Evolutionary conservation across 148 eudicot species (phyloP).

Genomic region (Rhododendron henanense): DNA sequence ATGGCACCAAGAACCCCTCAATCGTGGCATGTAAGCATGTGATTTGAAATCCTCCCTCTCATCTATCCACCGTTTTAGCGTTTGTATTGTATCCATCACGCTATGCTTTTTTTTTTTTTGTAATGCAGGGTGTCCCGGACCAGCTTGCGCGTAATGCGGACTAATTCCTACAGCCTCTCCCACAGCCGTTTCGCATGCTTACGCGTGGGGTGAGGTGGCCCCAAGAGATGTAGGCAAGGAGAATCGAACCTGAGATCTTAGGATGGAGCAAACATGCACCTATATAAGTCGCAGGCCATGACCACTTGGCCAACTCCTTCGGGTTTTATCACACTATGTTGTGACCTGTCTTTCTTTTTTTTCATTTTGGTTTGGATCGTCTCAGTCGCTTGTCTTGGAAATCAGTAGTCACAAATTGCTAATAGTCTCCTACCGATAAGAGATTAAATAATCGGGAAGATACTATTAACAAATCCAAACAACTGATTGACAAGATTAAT

Average conservation of each 20-base stretch:
- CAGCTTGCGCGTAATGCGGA: no score
- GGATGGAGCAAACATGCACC: background rate
- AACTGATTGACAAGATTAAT: no score
- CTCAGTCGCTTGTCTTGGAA: no score
- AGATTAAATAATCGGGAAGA: no score
- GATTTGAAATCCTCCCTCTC: background rate
- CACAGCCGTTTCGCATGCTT: background rate
- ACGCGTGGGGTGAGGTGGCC: background rate
- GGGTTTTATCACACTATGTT: background rate
- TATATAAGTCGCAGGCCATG: no score
- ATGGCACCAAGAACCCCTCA: conserved; percentile 17
- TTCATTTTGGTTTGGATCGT: no score
- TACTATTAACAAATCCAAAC: no score
- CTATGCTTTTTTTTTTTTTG: background rate
- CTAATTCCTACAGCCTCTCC: background rate
- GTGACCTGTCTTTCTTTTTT: background rate
- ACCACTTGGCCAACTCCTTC: no score
- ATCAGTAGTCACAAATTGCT: no score
- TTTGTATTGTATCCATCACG: background rate
- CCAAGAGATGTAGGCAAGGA: no score
- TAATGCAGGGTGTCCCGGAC: background rate
- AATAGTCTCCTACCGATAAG: no score
- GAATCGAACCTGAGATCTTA: background rate
- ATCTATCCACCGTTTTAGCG: background rate
- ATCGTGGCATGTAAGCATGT: conserved; percentile 13